Conservation (phyloP, 306 rosid species). For the Begonia loranthoides region DNA sequence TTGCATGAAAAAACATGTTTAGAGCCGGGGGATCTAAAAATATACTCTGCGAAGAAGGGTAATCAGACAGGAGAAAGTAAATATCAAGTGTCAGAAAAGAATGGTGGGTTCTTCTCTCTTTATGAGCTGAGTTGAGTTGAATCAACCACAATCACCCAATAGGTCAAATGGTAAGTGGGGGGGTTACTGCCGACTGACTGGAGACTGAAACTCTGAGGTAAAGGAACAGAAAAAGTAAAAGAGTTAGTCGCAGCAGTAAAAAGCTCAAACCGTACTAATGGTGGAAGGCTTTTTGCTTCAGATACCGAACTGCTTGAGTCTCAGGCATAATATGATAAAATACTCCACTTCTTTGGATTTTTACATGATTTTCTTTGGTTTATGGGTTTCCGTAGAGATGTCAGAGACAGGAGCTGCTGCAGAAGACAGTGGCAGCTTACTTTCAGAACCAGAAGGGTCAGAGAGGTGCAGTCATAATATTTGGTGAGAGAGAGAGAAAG, state of each 20-base stretch:
- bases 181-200: no score
- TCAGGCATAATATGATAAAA: background rate
- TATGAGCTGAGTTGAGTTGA: no score
- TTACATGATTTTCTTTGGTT: conserved; percentile 29
- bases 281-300: conserved; percentile 10
- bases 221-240: conserved; percentile 67
- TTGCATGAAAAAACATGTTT: no score
- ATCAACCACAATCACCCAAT: no score
- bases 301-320: conserved; percentile 28
- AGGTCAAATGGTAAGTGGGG: no score
- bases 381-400: conserved; percentile 85
- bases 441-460: conserved; percentile 42
- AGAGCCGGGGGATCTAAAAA: no score
- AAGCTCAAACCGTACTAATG: conserved; percentile 68
- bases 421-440: conserved; percentile 27
- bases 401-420: conserved; percentile 89
- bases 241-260: conserved; percentile 58
- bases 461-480: conserved; percentile 80
- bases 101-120: no score
- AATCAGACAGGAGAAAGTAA: no score
- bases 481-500: conserved; percentile 21
- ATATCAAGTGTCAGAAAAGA: no score
- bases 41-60: no score
- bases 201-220: conserved; percentile 27
- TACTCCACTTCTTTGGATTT: conserved; percentile 19